These are phyloP conservation scores for Leishmania tropica DNA, from an alignment of 208 protist species.

Conservation along the genomic window DNA sequence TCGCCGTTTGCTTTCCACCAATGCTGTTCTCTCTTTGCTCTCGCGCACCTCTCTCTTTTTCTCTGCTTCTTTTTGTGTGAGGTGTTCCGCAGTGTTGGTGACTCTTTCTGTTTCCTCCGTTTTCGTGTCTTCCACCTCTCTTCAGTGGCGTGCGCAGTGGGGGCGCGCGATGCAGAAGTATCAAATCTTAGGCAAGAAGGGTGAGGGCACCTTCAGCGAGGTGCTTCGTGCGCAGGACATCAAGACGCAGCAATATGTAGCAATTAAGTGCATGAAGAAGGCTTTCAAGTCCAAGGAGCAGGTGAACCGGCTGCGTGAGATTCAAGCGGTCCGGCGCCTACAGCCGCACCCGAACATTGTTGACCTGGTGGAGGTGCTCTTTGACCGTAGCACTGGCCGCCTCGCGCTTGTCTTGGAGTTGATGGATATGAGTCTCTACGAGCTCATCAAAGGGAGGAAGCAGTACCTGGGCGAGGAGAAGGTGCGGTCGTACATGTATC, in stretches of 20 bases:
- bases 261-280: slow-evolving; percentile 99
- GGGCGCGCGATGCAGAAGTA: slow-evolving; percentile 89
- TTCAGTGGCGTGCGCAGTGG: background rate
- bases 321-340: slow-evolving; percentile 93
- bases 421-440: slow-evolving; percentile 98
- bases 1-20: background rate
- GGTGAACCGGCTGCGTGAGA: slow-evolving; percentile 97
- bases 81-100: background rate
- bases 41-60: background rate
- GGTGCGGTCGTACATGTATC: slow-evolving; percentile 89
- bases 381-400: slow-evolving; percentile 89
- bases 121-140: background rate
- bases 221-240: slow-evolving; percentile 96
- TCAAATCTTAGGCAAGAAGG: slow-evolving; percentile 95
- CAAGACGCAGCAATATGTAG: slow-evolving; percentile 90
- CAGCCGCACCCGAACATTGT: slow-evolving; percentile 96
- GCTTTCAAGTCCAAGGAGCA: slow-evolving; percentile 93
- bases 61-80: background rate
- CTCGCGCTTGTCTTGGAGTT: slow-evolving; percentile 98
- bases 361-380: slow-evolving; percentile 95
- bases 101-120: background rate
- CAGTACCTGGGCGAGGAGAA: slow-evolving; percentile 91
- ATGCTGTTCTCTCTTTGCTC: background rate
- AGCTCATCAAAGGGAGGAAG: slow-evolving; percentile 92
- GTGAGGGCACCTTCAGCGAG: slow-evolving; percentile 98